A percentile compares a stretch with the other conserved stretches of the same genome.
Evolutionary conservation across 116 monocot genomes (phyloP).

Genomic region (Cymodocea nodosa): DNA sequence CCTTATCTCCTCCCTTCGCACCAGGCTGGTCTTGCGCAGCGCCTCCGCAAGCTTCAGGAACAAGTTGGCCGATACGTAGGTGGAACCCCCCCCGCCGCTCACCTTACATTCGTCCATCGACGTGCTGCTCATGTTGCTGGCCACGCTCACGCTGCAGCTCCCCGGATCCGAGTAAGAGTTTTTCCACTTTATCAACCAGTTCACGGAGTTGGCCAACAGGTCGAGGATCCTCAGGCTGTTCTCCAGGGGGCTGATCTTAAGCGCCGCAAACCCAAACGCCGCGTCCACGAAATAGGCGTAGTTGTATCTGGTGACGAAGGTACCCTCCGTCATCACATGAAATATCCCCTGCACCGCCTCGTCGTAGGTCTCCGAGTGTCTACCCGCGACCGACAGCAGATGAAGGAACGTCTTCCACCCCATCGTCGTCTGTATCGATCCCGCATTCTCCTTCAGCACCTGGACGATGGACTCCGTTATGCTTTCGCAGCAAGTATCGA

Average conservation of each 20-base stretch:
- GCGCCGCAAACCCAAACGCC: slow-evolving; percentile 63
- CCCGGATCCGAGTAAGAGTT: slow-evolving; percentile 45
- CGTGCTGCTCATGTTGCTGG: slow-evolving; percentile 6
- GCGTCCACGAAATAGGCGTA: slow-evolving; percentile 63
- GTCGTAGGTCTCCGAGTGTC: slow-evolving; percentile 66
- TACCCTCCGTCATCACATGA: slow-evolving; percentile 38
- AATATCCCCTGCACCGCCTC: slow-evolving; percentile 43
- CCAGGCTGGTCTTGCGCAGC: slow-evolving; percentile 58
- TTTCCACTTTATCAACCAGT: slow-evolving; percentile 60
- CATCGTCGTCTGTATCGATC: slow-evolving; percentile 32
- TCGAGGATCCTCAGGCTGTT: slow-evolving; percentile 53
- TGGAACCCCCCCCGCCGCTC: not conserved
- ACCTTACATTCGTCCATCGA: not conserved
- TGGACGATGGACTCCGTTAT: slow-evolving; percentile 23
- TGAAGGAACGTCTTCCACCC: slow-evolving; percentile 78
- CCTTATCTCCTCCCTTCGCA: slow-evolving; percentile 80
- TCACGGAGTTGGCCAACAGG: slow-evolving; percentile 53
- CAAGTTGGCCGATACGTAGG: slow-evolving; percentile 29
- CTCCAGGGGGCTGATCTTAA: slow-evolving; percentile 67
- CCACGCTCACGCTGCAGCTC: slow-evolving; percentile 17
- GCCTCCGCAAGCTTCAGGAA: slow-evolving; percentile 69
- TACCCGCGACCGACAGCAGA: slow-evolving; percentile 54
- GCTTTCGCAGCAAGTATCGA: slow-evolving; percentile 61
- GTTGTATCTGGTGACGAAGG: slow-evolving; percentile 34
- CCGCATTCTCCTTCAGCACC: slow-evolving; percentile 26